A percentile compares a stretch with the other conserved stretches of the same genome.
Evolutionary conservation across 2,329 filamentous ascomycete genomes (phyloP).

Genomic region (Fusarium goolgardi): DNA sequence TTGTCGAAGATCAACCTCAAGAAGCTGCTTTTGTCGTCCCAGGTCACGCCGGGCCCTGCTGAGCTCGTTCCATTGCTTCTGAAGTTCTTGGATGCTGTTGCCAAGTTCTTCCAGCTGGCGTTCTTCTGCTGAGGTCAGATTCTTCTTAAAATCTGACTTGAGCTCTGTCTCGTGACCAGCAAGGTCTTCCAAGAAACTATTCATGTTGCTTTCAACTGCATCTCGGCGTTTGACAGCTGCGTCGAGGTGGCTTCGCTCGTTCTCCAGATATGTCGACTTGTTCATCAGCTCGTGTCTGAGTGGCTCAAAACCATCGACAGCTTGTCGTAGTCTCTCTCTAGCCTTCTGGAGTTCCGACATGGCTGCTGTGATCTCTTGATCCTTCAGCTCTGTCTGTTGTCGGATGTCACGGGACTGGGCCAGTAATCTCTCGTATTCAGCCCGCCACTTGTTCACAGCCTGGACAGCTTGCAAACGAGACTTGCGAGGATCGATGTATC

Average conservation of each 20-base stretch:
- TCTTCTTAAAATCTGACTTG: constrained; percentile 90
- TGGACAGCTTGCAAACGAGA: constrained; percentile 90
- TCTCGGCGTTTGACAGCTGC: constrained; percentile 72
- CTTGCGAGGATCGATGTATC: constrained; percentile 86
- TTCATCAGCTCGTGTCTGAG: constrained; percentile 79
- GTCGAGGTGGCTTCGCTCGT: constrained; percentile 78
- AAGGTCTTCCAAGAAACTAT: constrained; percentile 79
- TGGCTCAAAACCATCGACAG: constrained; percentile 85
- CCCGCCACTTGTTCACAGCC: constrained; percentile 77
- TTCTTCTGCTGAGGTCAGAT: constrained; percentile 85
- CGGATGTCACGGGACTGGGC: constrained; percentile 74
- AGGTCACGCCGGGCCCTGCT: constrained; percentile 79
- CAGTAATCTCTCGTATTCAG: constrained; percentile 76
- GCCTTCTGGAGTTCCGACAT: constrained; percentile 85
- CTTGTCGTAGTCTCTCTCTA: constrained; percentile 79
- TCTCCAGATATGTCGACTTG: constrained; percentile 80
- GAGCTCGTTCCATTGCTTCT: constrained; percentile 80
- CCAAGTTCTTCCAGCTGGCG: constrained; percentile 78
- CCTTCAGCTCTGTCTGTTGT: constrained; percentile 78
- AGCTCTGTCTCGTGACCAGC: constrained; percentile 83
- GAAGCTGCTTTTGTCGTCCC: constrained; percentile 81
- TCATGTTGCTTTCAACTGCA: constrained; percentile 79
- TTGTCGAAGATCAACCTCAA: constrained; percentile 90
- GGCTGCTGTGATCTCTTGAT: constrained; percentile 90
- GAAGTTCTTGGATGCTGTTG: constrained; percentile 75